Percentiles rank a stretch among this genome's conserved stretches.
These are phyloP conservation scores for Lagenaria siceraria DNA, from an alignment of 306 rosid species.

Conservation along the genomic window DNA sequence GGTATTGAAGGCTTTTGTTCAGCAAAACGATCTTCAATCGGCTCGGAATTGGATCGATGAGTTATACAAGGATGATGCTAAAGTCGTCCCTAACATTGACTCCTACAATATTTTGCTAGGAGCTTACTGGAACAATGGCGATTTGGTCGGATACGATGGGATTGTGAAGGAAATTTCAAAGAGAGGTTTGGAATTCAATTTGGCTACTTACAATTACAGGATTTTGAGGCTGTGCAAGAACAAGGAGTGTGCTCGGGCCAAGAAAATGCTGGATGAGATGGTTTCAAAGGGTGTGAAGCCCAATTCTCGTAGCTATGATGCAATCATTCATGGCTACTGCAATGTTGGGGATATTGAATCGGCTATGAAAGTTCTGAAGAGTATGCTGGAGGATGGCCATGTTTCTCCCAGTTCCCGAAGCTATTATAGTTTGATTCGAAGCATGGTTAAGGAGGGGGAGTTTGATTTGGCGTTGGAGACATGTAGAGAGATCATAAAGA, in stretches of 20 bases:
- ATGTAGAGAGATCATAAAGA: conserved; percentile 3
- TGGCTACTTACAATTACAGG: conserved; percentile 8
- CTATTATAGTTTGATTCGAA: conserved; percentile 6
- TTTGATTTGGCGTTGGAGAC: conserved; percentile 11
- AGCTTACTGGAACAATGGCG: conserved; percentile 4
- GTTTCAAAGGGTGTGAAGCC: conserved; percentile 11
- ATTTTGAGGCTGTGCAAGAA: conserved; percentile 13
- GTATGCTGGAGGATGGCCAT: background rate
- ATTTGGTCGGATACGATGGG: conserved; percentile 6
- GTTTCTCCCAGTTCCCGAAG: conserved; percentile 1
- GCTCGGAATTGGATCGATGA: conserved; percentile 12
- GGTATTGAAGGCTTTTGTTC: conserved; percentile 13
- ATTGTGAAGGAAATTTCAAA: conserved; percentile 4
- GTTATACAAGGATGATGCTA: conserved; percentile 4
- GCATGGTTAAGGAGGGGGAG: conserved; percentile 15
- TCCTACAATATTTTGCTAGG: conserved; percentile 8
- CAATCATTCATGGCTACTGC: conserved; percentile 11
- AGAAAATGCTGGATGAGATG: conserved; percentile 14
- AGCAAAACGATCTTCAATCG: conserved; percentile 6
- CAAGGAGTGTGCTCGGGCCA: conserved; percentile 12
- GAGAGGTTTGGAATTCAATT: conserved; percentile 12
- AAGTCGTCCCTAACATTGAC: conserved; percentile 12
- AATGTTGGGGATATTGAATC: conserved; percentile 14
- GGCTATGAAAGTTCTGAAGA: conserved; percentile 2
- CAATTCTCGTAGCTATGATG: conserved; percentile 1